Conservation (phyloP, 2,329 filamentous ascomycete species). For the Lachnellula hyalina region DNA sequence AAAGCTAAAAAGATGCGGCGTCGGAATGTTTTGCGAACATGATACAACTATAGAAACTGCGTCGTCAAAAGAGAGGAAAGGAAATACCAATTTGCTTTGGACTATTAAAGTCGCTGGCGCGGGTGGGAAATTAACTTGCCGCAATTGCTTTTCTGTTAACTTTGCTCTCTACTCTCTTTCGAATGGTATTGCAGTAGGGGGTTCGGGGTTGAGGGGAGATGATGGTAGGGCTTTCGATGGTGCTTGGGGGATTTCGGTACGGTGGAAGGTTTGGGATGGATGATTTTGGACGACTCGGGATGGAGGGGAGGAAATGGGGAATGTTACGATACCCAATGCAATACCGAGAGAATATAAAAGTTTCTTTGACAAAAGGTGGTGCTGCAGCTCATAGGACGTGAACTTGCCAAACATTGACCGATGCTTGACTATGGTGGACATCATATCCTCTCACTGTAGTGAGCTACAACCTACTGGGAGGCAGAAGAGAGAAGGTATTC, state of each 20-base stretch:
- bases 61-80: constrained; percentile 22
- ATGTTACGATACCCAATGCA: constrained; percentile 25
- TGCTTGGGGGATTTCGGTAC: constrained; percentile 1
- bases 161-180: constrained; percentile 13
- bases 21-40: constrained; percentile 12
- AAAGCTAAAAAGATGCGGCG: constrained; percentile 21
- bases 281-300: neutral
- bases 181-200: constrained; percentile 1
- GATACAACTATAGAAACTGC: constrained; percentile 26
- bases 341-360: constrained; percentile 15
- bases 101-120: constrained; percentile 11
- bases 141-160: neutral
- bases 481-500: no score
- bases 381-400: neutral
- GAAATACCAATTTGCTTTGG: constrained; percentile 32
- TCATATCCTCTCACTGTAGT: no score
- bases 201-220: constrained; percentile 4
- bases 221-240: constrained; percentile 1
- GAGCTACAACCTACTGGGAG: no score
- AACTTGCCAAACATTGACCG: neutral
- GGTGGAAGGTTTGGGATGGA: neutral
- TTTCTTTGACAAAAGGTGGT: constrained; percentile 9
- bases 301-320: constrained; percentile 4
- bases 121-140: constrained; percentile 11
- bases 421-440: neutral